Evolutionary conservation across 305 asterid species (phyloP).

Genomic region (Fraxinus angustifolia): DNA sequence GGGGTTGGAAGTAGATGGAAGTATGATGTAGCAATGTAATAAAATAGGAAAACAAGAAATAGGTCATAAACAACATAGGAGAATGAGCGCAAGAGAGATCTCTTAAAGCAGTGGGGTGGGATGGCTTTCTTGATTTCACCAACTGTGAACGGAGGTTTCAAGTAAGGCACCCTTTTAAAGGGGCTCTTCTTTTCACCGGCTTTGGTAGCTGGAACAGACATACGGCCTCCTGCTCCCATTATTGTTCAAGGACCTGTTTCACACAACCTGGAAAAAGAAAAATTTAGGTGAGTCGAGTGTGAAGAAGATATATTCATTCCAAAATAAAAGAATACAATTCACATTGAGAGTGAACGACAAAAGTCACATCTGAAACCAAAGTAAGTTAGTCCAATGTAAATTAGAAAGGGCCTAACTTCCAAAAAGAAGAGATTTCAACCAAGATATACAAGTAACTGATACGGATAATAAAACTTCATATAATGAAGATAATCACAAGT

Average conservation of each 20-base stretch:
- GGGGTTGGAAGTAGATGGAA: constrained; percentile 42
- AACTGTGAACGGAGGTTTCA: constrained; percentile 54
- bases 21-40: constrained; percentile 42
- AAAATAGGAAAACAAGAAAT: constrained; percentile 29
- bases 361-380: background rate
- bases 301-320: background rate
- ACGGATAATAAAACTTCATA: background rate
- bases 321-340: background rate
- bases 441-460: background rate
- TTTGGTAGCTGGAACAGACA: constrained; percentile 29
- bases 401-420: background rate
- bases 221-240: constrained; percentile 73
- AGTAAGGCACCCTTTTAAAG: constrained; percentile 36
- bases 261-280: background rate
- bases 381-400: background rate
- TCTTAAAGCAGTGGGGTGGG: constrained; percentile 59
- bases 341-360: background rate
- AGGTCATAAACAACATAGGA: constrained; percentile 50
- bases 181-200: constrained; percentile 28
- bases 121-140: constrained; percentile 59
- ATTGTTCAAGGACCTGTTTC: constrained; percentile 16
- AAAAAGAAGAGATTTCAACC: background rate
- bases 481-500: background rate
- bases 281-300: background rate
- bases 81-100: constrained; percentile 47